Percentiles rank a stretch among this genome's conserved stretches.
Conservation (phyloP, 352 stramenopile genomes). For the Blastocystis sp. region DNA sequence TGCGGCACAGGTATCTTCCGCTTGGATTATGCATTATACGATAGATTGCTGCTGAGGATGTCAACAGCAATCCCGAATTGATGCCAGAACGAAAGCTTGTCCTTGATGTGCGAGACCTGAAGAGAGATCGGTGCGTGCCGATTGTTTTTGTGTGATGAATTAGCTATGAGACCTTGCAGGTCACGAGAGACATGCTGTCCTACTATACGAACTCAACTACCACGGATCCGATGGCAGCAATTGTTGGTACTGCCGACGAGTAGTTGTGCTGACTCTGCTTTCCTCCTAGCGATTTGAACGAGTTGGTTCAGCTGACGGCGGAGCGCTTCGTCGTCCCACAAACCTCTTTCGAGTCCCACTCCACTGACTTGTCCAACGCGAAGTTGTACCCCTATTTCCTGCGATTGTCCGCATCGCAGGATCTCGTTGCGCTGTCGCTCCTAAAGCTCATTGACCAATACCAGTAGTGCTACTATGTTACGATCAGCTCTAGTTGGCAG, state of each 20-base stretch:
- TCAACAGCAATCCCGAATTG: conserved; percentile 28
- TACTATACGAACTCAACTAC: background rate
- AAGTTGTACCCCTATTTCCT: conserved; percentile 14
- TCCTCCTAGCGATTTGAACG: conserved; percentile 41
- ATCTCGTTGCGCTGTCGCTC: conserved; percentile 28
- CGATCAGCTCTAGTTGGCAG: conserved; percentile 11
- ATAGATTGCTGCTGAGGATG: conserved; percentile 1
- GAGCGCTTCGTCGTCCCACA: background rate
- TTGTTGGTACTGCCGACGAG: conserved; percentile 32
- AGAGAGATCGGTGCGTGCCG: conserved; percentile 14
- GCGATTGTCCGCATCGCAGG: conserved; percentile 42
- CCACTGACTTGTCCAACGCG: conserved; percentile 4
- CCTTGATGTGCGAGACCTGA: conserved; percentile 30
- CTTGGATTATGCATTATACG: background rate
- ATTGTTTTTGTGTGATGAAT: background rate
- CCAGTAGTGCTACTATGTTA: background rate
- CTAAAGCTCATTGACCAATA: conserved; percentile 58
- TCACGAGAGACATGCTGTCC: conserved; percentile 2
- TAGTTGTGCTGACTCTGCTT: background rate
- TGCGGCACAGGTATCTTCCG: background rate
- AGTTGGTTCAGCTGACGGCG: conserved; percentile 33
- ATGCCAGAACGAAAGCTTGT: background rate
- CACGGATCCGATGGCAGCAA: background rate
- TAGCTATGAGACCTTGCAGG: conserved; percentile 31
- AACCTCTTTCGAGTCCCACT: conserved; percentile 32